Evolutionary conservation across 2,329 filamentous ascomycete genomes (phyloP).

Genomic region (Hypoxylon sp.): DNA sequence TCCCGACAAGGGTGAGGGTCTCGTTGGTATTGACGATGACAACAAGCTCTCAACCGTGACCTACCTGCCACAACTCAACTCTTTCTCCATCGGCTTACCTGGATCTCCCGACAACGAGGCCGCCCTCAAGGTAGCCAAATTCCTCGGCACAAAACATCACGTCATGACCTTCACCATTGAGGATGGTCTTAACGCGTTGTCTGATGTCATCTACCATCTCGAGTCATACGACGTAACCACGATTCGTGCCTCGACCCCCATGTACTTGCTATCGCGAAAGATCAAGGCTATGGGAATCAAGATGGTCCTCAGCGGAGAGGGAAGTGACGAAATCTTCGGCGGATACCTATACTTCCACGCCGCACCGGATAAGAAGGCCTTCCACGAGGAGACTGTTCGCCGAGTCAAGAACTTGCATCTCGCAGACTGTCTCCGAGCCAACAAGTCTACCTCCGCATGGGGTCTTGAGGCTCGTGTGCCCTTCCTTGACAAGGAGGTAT

Average conservation of each 20-base stretch:
- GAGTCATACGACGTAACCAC: slow-evolving; percentile 99
- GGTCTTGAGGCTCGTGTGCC: slow-evolving; percentile 97
- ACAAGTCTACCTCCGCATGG: slow-evolving; percentile 99
- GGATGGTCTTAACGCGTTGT: slow-evolving; percentile 94
- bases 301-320: slow-evolving; percentile 98
- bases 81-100: slow-evolving; percentile 96
- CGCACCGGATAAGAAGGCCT: slow-evolving; percentile 87
- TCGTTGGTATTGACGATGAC: slow-evolving; percentile 94
- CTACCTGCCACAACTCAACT: slow-evolving; percentile 94
- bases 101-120: slow-evolving; percentile 92
- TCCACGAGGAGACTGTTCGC: slow-evolving; percentile 94
- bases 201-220: slow-evolving; percentile 97
- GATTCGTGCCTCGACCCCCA: slow-evolving; percentile 96
- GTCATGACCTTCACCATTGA: slow-evolving; percentile 98
- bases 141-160: slow-evolving; percentile 97
- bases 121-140: slow-evolving; percentile 91
- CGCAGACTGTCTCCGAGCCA: slow-evolving; percentile 95
- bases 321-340: slow-evolving; percentile 97
- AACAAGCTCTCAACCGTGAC: slow-evolving; percentile 90
- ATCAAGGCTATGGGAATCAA: slow-evolving; percentile 99
- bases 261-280: slow-evolving; percentile 97
- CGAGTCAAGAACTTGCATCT: slow-evolving; percentile 96
- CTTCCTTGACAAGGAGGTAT: slow-evolving; percentile 90
- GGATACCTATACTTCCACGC: slow-evolving; percentile 99
- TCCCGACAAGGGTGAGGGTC: slow-evolving; percentile 69